phyloP scores from a whole-genome alignment of 2,329 filamentous ascomycete genomes.

The Aureobasidium mangrovei region DNA sequence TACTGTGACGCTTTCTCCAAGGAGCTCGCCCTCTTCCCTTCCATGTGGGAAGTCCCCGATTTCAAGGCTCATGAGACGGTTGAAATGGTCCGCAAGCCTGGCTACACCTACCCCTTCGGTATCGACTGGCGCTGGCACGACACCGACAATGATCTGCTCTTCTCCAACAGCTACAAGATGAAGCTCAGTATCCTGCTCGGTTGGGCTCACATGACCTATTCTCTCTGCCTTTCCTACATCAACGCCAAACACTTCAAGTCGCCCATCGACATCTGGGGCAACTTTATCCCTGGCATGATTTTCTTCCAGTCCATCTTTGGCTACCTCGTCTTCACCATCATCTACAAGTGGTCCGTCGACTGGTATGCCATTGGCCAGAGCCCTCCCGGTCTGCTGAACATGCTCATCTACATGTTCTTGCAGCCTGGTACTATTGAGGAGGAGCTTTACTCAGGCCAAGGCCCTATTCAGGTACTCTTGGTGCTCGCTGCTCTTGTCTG shows the following conservation, averaged over 20 bases:
- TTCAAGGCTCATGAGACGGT: slow-evolving; percentile 60
- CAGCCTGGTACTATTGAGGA: slow-evolving; percentile 68
- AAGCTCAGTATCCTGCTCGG: slow-evolving; percentile 97
- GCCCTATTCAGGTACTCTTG: slow-evolving; percentile 63
- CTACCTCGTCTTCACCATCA: slow-evolving; percentile 84
- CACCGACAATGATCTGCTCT: slow-evolving; percentile 87
- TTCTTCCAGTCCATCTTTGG: slow-evolving; percentile 99
- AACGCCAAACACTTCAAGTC: slow-evolving; percentile 94
- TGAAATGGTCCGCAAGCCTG: slow-evolving; percentile 53
- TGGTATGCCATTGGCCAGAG: slow-evolving; percentile 60
- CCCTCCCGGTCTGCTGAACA: slow-evolving; percentile 88
- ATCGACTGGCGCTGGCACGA: slow-evolving; percentile 96
- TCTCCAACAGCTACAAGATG: slow-evolving; percentile 99
- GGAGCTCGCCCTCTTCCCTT: slow-evolving; percentile 78
- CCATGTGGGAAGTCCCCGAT: slow-evolving; percentile 78
- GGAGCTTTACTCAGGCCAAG: slow-evolving; percentile 70
- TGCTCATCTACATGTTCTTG: slow-evolving; percentile 99
- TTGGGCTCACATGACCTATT: slow-evolving; percentile 99
- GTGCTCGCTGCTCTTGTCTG: slow-evolving; percentile 75
- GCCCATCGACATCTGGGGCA: slow-evolving; percentile 91
- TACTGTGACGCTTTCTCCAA: slow-evolving; percentile 98
- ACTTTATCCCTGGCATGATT: slow-evolving; percentile 96
- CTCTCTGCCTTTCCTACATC: slow-evolving; percentile 81
- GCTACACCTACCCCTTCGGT: slow-evolving; percentile 89
- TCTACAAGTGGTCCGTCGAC: slow-evolving; percentile 95